These are phyloP conservation scores for Cordyceps sp. DNA, from an alignment of 2,329 filamentous ascomycete species.

Conservation along the genomic window DNA sequence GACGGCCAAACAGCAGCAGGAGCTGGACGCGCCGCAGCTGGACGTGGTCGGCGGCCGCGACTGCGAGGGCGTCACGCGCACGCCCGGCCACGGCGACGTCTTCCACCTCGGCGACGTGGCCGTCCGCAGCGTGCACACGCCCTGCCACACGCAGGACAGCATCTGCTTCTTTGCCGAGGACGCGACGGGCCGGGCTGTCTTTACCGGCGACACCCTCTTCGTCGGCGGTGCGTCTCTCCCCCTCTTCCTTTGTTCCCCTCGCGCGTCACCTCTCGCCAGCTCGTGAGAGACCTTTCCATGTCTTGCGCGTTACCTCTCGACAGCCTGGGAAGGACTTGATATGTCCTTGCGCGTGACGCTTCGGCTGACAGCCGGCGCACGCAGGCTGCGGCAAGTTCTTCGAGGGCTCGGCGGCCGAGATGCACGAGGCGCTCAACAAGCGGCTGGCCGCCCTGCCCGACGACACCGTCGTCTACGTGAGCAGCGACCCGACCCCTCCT, in stretches of 20 bases:
- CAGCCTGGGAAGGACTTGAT: too few species aligned
- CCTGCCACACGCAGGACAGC: conserved; percentile 95
- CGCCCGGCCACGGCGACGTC: conserved; percentile 55
- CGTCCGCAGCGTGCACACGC: conserved; percentile 81
- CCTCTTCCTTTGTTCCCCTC: not conserved
- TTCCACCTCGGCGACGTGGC: conserved; percentile 75
- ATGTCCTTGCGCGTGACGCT: too few species aligned
- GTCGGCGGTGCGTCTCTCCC: conserved; percentile 50
- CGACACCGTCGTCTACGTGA: conserved; percentile 79
- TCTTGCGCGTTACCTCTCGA: too few species aligned
- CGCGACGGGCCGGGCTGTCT: conserved; percentile 57
- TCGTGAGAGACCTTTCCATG: too few species aligned
- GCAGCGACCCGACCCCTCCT: conserved; percentile 13
- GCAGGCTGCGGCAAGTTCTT: conserved; percentile 89
- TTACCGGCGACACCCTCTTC: conserved; percentile 93
- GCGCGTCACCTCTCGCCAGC: too few species aligned
- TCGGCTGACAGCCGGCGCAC: too few species aligned
- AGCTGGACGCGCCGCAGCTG: conserved; percentile 41
- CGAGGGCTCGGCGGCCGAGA: conserved; percentile 75
- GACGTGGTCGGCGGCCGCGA: conserved; percentile 78
- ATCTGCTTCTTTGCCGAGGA: conserved; percentile 93
- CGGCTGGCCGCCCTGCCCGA: conserved; percentile 67
- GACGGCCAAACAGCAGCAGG: too few species aligned
- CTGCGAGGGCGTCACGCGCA: conserved; percentile 64
- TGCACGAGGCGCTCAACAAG: conserved; percentile 85